Conservation (phyloP, 169 alveolate species). For the Plasmodium gallinaceum region DNA sequence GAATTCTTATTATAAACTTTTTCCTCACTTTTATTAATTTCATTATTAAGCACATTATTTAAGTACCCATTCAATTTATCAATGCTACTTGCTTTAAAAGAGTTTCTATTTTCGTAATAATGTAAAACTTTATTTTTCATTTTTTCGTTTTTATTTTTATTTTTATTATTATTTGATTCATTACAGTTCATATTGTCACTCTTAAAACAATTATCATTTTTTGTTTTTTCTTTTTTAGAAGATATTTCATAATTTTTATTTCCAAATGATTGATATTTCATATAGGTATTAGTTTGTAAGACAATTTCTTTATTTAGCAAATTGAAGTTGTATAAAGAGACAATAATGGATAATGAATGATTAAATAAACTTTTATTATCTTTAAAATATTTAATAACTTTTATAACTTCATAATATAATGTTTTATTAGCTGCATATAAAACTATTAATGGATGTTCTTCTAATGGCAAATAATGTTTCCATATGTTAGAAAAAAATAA, state of each 20-base stretch:
- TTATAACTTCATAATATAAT: slow-evolving; percentile 45
- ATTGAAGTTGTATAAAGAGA: slow-evolving; percentile 67
- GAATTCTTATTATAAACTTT: neutral
- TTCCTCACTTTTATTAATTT: neutral
- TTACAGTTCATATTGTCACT: neutral
- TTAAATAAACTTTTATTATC: slow-evolving; percentile 11
- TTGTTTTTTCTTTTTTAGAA: neutral
- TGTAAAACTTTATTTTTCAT: slow-evolving; percentile 27
- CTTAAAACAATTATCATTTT: neutral
- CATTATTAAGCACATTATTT: neutral
- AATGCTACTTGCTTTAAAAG: neutral
- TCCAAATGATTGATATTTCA: neutral
- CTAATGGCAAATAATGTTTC: slow-evolving; percentile 49
- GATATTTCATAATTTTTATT: neutral
- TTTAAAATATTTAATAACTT: slow-evolving; percentile 21
- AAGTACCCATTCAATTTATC: neutral
- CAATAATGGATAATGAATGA: slow-evolving; percentile 39
- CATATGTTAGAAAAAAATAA: slow-evolving; percentile 71
- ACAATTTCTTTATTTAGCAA: slow-evolving; percentile 67
- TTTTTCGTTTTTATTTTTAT: neutral
- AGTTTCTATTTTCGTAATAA: slow-evolving; percentile 44
- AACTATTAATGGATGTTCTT: slow-evolving; percentile 70
- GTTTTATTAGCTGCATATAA: slow-evolving; percentile 71
- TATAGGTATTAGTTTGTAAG: slow-evolving; percentile 31
- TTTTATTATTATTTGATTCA: neutral